These are phyloP conservation scores for Linnemannia exigua DNA, from an alignment of 192 early-diverging fungal species.

Conservation along the genomic window DNA sequence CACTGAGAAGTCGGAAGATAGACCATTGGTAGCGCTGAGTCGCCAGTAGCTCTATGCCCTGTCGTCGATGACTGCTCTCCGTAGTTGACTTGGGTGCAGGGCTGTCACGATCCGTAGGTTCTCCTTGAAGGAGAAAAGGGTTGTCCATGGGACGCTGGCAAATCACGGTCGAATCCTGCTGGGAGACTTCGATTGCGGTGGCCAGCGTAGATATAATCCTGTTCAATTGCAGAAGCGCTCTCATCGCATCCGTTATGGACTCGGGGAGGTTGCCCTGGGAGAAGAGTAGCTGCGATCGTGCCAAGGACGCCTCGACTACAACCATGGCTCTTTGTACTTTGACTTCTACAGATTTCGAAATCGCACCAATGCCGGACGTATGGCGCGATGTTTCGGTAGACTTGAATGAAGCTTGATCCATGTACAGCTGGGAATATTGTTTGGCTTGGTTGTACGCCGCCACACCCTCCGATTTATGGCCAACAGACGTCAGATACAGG, in stretches of 20 bases:
- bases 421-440: not conserved
- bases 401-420: not conserved
- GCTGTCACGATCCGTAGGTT: not conserved
- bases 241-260: slow-evolving; percentile 55
- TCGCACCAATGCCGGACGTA: not conserved
- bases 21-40: slow-evolving; percentile 41
- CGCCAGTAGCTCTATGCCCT: slow-evolving; percentile 27
- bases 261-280: slow-evolving; percentile 56
- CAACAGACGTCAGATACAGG: slow-evolving; percentile 70
- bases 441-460: slow-evolving; percentile 39
- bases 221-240: slow-evolving; percentile 47
- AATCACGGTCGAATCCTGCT: slow-evolving; percentile 20
- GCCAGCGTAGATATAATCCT: slow-evolving; percentile 53
- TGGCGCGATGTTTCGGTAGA: not conserved
- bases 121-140: slow-evolving; percentile 30
- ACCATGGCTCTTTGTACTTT: slow-evolving; percentile 35
- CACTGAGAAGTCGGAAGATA: slow-evolving; percentile 55
- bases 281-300: slow-evolving; percentile 54
- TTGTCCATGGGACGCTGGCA: slow-evolving; percentile 25
- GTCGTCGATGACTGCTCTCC: slow-evolving; percentile 12
- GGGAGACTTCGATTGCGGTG: slow-evolving; percentile 15
- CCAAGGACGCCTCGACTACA: slow-evolving; percentile 56
- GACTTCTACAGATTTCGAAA: slow-evolving; percentile 27
- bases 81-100: not conserved
- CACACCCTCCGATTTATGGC: slow-evolving; percentile 69